These are phyloP conservation scores for Flammula alnicola DNA, from an alignment of 1,284 basidiomycete species.

Conservation along the genomic window DNA sequence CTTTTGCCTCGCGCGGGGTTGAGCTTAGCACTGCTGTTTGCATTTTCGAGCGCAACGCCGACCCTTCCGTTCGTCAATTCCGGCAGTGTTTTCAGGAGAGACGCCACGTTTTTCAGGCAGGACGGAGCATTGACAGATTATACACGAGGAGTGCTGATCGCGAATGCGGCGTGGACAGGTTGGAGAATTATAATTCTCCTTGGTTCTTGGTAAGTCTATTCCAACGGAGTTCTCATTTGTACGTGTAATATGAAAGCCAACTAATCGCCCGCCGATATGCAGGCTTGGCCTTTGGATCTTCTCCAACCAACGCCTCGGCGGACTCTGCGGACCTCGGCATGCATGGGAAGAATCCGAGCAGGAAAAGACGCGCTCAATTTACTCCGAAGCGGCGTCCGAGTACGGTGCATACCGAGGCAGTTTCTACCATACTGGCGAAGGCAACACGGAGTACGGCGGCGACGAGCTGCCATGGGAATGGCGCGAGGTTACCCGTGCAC, in stretches of 20 bases:
- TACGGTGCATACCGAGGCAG: conserved; percentile 28
- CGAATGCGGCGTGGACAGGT: conserved; percentile 78
- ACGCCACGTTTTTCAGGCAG: conserved; percentile 72
- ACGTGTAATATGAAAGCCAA: conserved; percentile 11
- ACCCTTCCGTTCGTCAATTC: conserved; percentile 49
- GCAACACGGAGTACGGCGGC: conserved; percentile 21
- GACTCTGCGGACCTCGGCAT: conserved; percentile 80
- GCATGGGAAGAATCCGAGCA: conserved; percentile 80
- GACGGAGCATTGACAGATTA: conserved; percentile 74
- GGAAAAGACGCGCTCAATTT: conserved; percentile 59
- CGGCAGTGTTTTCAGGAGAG: conserved; percentile 44
- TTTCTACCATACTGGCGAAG: conserved; percentile 17
- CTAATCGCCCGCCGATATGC: not conserved
- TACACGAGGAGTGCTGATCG: conserved; percentile 72
- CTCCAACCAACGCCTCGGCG: conserved; percentile 74
- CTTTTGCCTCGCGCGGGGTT: conserved; percentile 83
- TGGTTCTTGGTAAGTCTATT: conserved; percentile 60
- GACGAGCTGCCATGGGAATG: conserved; percentile 73
- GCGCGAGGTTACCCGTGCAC: conserved; percentile 69
- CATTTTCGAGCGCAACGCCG: conserved; percentile 58
- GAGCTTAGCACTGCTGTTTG: conserved; percentile 67
- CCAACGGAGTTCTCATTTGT: conserved; percentile 6
- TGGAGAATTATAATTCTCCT: conserved; percentile 71
- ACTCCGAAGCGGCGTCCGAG: conserved; percentile 52
- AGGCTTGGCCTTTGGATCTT: conserved; percentile 78